These are phyloP conservation scores for Fagus sylvatica DNA, from an alignment of 306 rosid genomes.

Conservation along the genomic window DNA sequence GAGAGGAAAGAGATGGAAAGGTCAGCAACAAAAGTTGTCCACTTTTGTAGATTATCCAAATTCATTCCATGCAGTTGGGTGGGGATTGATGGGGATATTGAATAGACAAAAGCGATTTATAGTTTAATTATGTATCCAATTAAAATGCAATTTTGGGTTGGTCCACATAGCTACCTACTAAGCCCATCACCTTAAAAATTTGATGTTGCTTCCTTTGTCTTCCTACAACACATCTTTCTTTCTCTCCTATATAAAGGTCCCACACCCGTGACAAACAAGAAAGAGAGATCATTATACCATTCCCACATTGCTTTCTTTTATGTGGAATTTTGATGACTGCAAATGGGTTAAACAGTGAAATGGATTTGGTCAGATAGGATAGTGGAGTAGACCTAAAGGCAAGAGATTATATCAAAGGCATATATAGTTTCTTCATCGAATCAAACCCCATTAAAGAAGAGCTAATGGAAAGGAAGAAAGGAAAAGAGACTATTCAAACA, in stretches of 20 bases:
- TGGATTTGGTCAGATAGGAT: not conserved
- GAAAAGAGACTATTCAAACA: not conserved
- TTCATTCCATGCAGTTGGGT: constrained; percentile 9
- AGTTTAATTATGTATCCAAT: not conserved
- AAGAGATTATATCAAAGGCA: not conserved
- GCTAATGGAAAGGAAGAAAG: not conserved
- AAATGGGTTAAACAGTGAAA: no score
- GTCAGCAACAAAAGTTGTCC: not conserved
- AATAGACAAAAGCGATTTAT: not conserved
- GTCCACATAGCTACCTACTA: not conserved
- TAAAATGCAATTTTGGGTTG: not conserved
- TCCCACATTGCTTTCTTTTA: not conserved
- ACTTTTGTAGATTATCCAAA: not conserved
- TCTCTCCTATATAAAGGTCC: not conserved
- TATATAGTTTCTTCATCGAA: not conserved
- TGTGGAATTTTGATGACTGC: no score
- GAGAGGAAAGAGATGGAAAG: not conserved
- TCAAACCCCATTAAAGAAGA: not conserved
- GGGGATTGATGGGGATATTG: not conserved
- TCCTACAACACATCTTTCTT: not conserved
- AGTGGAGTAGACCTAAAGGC: not conserved
- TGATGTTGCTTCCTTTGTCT: not conserved
- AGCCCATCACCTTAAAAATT: not conserved
- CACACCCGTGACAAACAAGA: not conserved
- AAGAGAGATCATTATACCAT: not conserved